Evolutionary conservation across 176 grass and related monocot species (phyloP).

Genomic region (Zoysia japonica): DNA sequence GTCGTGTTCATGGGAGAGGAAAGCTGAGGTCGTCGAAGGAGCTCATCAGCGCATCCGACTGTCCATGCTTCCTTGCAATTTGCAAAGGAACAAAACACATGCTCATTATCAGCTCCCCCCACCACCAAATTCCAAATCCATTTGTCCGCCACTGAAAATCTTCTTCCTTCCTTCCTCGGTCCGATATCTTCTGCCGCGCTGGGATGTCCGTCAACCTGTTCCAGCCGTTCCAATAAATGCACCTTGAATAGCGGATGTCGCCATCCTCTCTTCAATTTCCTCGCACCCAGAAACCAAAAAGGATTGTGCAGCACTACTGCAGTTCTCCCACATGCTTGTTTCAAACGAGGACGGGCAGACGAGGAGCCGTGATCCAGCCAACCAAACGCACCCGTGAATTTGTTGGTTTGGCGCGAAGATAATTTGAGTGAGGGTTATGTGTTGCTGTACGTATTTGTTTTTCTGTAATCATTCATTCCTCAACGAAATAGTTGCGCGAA

Average conservation of each 20-base stretch:
- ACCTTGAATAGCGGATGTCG: slow-evolving; percentile 35
- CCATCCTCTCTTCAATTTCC: neutral
- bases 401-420: neutral
- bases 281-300: neutral
- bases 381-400: neutral
- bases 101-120: slow-evolving; percentile 30
- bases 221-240: slow-evolving; percentile 46
- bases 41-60: neutral
- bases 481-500: slow-evolving; percentile 36
- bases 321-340: neutral
- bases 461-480: slow-evolving; percentile 8
- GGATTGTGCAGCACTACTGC: neutral
- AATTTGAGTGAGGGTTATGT: neutral
- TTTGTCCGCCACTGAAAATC: neutral
- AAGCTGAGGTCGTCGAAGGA: neutral
- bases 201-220: slow-evolving; percentile 20
- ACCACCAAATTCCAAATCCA: neutral
- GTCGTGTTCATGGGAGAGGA: neutral
- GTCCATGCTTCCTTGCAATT: neutral
- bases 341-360: neutral
- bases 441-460: slow-evolving; percentile 20
- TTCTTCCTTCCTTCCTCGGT: neutral
- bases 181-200: neutral
- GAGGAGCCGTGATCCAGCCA: neutral
- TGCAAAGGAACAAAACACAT: slow-evolving; percentile 42